phyloP scores from a whole-genome alignment of 768 basidiomycete genomes.

The Lactifluus subvellereus region DNA sequence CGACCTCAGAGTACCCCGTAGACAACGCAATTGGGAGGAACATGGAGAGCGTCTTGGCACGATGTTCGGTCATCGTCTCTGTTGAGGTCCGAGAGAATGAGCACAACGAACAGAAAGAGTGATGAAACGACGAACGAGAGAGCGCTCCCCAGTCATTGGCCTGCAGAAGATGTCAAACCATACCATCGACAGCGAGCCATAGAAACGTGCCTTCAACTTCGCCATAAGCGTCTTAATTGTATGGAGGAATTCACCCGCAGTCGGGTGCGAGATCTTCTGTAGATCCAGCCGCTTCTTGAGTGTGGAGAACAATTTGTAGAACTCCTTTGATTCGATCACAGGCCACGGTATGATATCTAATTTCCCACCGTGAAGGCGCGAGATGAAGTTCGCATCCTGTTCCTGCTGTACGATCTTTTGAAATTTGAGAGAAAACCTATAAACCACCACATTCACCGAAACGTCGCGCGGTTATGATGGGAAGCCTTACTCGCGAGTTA shows the following conservation, averaged over 20 bases:
- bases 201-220: conserved; percentile 46
- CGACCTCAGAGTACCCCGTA: conserved; percentile 42
- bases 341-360: conserved; percentile 61
- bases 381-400: conserved; percentile 58
- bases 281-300: conserved; percentile 45
- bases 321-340: conserved; percentile 55
- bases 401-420: conserved; percentile 56
- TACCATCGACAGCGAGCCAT: neutral
- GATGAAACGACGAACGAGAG: conserved; percentile 42
- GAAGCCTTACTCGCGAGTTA: conserved; percentile 46
- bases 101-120: neutral
- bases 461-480: neutral
- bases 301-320: conserved; percentile 47
- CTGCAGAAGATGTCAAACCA: conserved; percentile 29
- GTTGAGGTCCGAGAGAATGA: neutral
- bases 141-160: conserved; percentile 64
- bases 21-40: conserved; percentile 44
- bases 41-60: conserved; percentile 33
- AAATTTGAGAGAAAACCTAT: conserved; percentile 51
- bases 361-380: conserved; percentile 49
- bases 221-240: conserved; percentile 62
- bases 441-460: neutral
- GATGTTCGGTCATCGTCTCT: conserved; percentile 48
- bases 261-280: conserved; percentile 43
- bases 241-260: conserved; percentile 50